Percentiles rank a stretch among this genome's conserved stretches.
These are phyloP conservation scores for Yamadazyma triangularis DNA, from an alignment of 1,139 yeast genomes.

Conservation along the genomic window DNA sequence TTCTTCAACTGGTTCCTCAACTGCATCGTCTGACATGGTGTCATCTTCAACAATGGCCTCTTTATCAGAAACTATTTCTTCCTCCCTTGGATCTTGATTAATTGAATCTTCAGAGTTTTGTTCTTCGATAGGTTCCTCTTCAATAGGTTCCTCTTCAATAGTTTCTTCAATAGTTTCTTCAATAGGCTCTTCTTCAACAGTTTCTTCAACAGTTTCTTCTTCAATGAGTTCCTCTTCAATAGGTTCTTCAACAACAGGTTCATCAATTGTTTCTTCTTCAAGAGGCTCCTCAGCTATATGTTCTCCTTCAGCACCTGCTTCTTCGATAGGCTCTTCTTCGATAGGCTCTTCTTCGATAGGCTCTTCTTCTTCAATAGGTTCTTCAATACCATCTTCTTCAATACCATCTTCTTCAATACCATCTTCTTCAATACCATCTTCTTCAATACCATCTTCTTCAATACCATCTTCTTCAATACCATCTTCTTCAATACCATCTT, in stretches of 20 bases:
- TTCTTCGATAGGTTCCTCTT: no score
- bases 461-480: slow-evolving; percentile 1
- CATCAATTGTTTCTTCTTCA: slow-evolving; percentile 1
- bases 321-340: slow-evolving; percentile 4
- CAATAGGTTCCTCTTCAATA: slow-evolving; percentile 1
- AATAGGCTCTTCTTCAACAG: background rate
- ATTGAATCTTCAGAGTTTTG: no score
- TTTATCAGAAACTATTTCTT: slow-evolving; percentile 3
- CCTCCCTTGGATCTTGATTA: no score
- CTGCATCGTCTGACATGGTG: slow-evolving; percentile 4
- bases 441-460: background rate
- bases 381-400: slow-evolving; percentile 1
- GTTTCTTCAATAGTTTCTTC: slow-evolving; percentile 1
- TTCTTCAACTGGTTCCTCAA: slow-evolving; percentile 3
- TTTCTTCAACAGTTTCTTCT: background rate
- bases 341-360: slow-evolving; percentile 1
- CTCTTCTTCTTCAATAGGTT: slow-evolving; percentile 3
- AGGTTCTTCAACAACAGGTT: slow-evolving; percentile 1
- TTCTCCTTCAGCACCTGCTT: slow-evolving; percentile 4
- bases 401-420: slow-evolving; percentile 1
- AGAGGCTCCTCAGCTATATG: slow-evolving; percentile 3
- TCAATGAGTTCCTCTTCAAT: slow-evolving; percentile 1
- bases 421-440: no score
- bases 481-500: background rate
- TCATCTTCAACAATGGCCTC: slow-evolving; percentile 4